phyloP scores from a whole-genome alignment of 192 early-diverging fungal genomes.

The Linnemannia zychae region DNA sequence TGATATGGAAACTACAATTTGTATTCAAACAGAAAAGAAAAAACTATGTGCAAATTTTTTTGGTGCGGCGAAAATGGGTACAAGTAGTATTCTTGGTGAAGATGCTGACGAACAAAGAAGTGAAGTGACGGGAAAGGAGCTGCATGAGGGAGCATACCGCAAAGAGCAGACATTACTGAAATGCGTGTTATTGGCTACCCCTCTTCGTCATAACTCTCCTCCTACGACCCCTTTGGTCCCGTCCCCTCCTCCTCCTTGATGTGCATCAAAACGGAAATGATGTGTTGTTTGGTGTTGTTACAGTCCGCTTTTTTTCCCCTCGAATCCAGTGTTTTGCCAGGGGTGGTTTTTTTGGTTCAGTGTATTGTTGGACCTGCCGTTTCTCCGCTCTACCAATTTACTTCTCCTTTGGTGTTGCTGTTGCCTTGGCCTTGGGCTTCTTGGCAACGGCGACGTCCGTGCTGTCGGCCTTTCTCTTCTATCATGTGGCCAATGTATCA shows the following conservation, averaged over 20 bases:
- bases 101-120: not conserved
- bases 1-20: not conserved
- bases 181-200: not conserved
- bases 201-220: not conserved
- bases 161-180: not conserved
- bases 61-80: not conserved
- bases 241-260: not conserved
- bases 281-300: not conserved
- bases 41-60: slow-evolving; percentile 31
- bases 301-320: not conserved
- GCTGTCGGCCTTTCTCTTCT: slow-evolving; percentile 50
- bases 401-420: slow-evolving; percentile 34
- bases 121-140: not conserved
- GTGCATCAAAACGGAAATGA: not conserved
- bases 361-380: not conserved
- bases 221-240: not conserved
- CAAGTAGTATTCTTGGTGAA: not conserved
- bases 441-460: slow-evolving; percentile 26
- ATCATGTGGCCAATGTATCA: not conserved
- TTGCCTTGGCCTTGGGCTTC: slow-evolving; percentile 49
- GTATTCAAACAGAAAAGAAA: slow-evolving; percentile 22
- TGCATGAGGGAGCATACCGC: not conserved
- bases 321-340: not conserved
- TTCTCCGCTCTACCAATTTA: not conserved
- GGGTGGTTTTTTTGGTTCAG: slow-evolving; percentile 10